phyloP scores from a whole-genome alignment of 441 rosid species.

The Populus hybrid region DNA sequence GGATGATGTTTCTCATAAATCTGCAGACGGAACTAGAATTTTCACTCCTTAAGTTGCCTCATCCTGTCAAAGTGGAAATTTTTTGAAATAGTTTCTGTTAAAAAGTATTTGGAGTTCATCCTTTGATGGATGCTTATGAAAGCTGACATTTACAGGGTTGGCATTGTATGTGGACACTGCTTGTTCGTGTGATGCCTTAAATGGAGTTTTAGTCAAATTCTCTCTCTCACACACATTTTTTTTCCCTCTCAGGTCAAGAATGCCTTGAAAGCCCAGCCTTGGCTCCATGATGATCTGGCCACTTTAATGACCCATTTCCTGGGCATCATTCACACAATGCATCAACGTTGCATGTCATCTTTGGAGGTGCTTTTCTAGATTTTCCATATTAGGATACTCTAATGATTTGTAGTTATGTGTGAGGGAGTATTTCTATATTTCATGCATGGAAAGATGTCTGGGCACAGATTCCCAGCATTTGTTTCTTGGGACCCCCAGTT shows the following conservation, averaged over 20 bases:
- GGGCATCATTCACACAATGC: slow-evolving; percentile 81
- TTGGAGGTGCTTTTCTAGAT: slow-evolving; percentile 58
- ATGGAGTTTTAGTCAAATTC: not conserved
- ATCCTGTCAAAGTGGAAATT: not conserved
- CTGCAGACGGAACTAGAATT: not conserved
- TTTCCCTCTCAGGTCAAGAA: slow-evolving; percentile 64
- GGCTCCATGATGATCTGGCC: slow-evolving; percentile 52
- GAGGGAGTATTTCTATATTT: not conserved
- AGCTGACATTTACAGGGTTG: slow-evolving; percentile 9
- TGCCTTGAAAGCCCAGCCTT: slow-evolving; percentile 70
- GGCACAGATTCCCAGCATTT: not conserved
- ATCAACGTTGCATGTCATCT: slow-evolving; percentile 74
- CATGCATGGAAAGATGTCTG: not conserved
- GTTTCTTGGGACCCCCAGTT: not conserved
- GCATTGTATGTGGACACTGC: not conserved
- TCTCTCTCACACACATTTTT: slow-evolving; percentile 3
- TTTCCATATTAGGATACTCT: too few species aligned
- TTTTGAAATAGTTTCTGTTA: not conserved
- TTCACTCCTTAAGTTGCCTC: not conserved
- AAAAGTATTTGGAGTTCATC: not conserved
- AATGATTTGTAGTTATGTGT: not conserved
- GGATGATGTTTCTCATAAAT: not conserved
- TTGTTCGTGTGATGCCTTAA: not conserved
- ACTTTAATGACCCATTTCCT: slow-evolving; percentile 62
- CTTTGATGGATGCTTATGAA: not conserved